Conservation (phyloP, 2,329 filamentous ascomycete genomes). For the Claviceps purpurea region DNA sequence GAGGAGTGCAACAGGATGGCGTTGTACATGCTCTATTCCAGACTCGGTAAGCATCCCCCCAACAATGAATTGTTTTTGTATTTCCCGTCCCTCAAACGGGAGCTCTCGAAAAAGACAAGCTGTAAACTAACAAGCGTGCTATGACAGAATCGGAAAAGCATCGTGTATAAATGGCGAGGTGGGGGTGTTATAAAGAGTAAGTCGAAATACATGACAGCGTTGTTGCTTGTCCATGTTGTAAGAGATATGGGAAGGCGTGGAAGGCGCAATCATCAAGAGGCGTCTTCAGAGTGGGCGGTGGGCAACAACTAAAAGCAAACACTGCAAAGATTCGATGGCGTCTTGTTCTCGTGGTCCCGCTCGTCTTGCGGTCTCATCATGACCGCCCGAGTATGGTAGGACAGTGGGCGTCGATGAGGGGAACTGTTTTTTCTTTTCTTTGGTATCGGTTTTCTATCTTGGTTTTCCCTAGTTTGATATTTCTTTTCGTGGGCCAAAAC, state of each 20-base stretch:
- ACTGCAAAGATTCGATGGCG: neutral
- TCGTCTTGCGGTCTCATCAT: neutral
- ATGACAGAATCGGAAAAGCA: constrained; percentile 31
- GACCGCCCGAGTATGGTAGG: neutral
- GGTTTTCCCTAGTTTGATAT: neutral
- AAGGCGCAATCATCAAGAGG: neutral
- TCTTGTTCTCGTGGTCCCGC: neutral
- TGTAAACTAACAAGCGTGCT: neutral
- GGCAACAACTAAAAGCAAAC: neutral
- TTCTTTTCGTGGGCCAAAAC: neutral
- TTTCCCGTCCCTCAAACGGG: too few relatives aligned
- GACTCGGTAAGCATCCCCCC: constrained; percentile 55
- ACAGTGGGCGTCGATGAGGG: neutral
- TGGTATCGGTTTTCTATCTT: neutral
- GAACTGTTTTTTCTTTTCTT: neutral
- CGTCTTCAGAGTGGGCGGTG: neutral
- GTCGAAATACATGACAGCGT: neutral
- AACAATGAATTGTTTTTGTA: neutral
- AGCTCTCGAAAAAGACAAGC: neutral
- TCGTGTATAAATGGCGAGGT: constrained; percentile 19
- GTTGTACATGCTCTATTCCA: constrained; percentile 97
- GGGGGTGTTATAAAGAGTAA: neutral
- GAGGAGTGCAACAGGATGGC: constrained; percentile 99
- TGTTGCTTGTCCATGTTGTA: neutral
- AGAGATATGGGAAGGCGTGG: neutral